A percentile compares a stretch with the other conserved stretches of the same genome.
phyloP scores from a whole-genome alignment of 805 yeast species.

The Candida sphagnicola region DNA sequence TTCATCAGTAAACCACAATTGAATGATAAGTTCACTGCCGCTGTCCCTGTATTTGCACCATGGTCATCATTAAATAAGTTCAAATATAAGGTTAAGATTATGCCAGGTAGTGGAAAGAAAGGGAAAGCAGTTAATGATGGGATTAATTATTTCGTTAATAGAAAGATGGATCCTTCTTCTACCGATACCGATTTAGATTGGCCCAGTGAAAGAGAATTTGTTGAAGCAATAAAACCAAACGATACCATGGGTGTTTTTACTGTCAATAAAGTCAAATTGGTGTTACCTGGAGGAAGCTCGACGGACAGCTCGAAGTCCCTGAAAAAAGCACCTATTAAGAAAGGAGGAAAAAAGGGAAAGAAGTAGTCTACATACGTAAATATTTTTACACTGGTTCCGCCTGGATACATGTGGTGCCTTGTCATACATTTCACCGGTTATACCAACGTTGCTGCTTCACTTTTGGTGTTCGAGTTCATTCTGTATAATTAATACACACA shows the following conservation, averaged over 20 bases:
- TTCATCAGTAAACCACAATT: constrained; percentile 42
- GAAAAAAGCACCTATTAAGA: constrained; percentile 8
- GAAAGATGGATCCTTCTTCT: constrained; percentile 43
- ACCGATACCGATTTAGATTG: constrained; percentile 57
- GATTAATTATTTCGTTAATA: constrained; percentile 49
- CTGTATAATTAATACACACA: no score
- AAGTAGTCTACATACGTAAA: no score
- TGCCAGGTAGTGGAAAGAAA: constrained; percentile 77
- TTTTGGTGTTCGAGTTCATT: neutral
- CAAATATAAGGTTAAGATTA: constrained; percentile 79
- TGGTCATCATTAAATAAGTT: constrained; percentile 75
- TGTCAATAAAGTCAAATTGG: constrained; percentile 65
- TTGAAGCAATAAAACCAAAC: constrained; percentile 54
- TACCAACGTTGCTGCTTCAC: no score
- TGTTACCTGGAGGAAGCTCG: constrained; percentile 44
- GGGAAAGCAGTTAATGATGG: constrained; percentile 81
- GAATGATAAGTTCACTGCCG: constrained; percentile 53
- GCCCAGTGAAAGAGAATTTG: constrained; percentile 60
- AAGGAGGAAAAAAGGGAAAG: constrained; percentile 13
- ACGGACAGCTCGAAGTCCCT: constrained; percentile 6
- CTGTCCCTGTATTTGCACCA: constrained; percentile 89
- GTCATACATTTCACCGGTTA: no score
- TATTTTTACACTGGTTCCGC: no score
- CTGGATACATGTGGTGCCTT: neutral
- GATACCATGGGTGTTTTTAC: constrained; percentile 68